These are phyloP conservation scores for Metschnikowia lochheadii DNA, from an alignment of 805 yeast species.

Conservation along the genomic window DNA sequence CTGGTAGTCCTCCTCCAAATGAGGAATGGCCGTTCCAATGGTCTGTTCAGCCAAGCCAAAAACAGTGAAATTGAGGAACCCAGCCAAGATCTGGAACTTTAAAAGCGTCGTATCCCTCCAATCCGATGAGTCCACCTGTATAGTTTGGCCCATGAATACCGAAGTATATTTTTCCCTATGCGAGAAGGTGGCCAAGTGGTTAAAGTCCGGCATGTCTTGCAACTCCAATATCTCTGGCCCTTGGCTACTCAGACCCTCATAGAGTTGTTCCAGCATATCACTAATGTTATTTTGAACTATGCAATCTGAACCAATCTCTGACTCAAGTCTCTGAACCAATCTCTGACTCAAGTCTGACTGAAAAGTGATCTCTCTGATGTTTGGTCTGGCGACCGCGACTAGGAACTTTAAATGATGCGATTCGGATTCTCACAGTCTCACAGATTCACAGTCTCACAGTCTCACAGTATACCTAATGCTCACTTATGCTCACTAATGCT, in stretches of 20 bases:
- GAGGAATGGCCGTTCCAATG: constrained; percentile 56
- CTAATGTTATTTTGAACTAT: too few relatives aligned
- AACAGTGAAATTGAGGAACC: constrained; percentile 38
- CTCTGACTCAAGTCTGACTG: too few relatives aligned
- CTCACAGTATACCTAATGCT: too few relatives aligned
- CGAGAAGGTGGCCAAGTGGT: constrained; percentile 9
- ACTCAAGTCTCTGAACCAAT: too few relatives aligned
- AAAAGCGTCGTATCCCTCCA: constrained; percentile 35
- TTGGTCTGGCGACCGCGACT: too few relatives aligned
- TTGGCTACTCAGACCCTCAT: not conserved
- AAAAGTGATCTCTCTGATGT: too few relatives aligned
- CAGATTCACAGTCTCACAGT: too few relatives aligned
- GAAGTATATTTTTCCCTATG: constrained; percentile 13
- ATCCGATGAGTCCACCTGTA: constrained; percentile 37
- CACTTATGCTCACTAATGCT: too few relatives aligned
- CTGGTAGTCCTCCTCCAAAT: constrained; percentile 43
- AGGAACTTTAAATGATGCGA: too few relatives aligned
- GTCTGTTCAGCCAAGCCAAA: constrained; percentile 61
- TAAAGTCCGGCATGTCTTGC: constrained; percentile 4
- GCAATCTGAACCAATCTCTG: too few relatives aligned
- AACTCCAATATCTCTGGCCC: too few relatives aligned
- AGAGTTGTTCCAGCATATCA: not conserved
- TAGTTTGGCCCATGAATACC: constrained; percentile 24
- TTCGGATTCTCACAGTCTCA: too few relatives aligned
- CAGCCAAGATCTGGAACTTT: constrained; percentile 40